phyloP scores from a whole-genome alignment of 1,284 basidiomycete genomes.

The Coniferiporia sulphurascens region DNA sequence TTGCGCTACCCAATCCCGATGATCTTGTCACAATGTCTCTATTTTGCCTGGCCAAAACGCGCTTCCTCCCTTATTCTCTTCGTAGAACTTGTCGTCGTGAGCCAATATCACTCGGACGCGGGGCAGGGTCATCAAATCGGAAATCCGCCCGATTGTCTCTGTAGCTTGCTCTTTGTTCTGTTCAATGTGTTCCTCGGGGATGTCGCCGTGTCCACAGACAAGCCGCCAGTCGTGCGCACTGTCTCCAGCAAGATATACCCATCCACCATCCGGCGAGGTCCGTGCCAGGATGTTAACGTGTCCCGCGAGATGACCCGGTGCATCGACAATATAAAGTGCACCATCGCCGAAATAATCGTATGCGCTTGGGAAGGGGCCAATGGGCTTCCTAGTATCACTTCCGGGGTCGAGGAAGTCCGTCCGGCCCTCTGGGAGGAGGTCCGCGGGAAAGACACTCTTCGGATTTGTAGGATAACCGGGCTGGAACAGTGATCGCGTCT shows the following conservation, averaged over 20 bases:
- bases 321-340: constrained; percentile 50
- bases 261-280: constrained; percentile 49
- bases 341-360: constrained; percentile 55
- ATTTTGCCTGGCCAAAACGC: constrained; percentile 40
- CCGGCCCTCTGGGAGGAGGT: constrained; percentile 39
- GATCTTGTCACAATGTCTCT: background rate
- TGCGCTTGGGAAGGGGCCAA: constrained; percentile 49
- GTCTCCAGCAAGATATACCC: constrained; percentile 55
- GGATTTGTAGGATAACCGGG: constrained; percentile 40
- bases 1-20: background rate
- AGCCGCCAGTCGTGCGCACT: constrained; percentile 51
- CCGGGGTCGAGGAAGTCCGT: constrained; percentile 34
- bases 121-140: constrained; percentile 33
- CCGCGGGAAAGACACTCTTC: constrained; percentile 29
- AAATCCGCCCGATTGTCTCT: constrained; percentile 38
- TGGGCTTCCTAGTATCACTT: constrained; percentile 26
- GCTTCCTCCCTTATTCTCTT: constrained; percentile 35
- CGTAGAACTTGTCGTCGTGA: constrained; percentile 50
- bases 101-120: constrained; percentile 45
- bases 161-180: constrained; percentile 37
- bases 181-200: constrained; percentile 41
- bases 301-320: constrained; percentile 49
- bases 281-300: constrained; percentile 52
- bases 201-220: constrained; percentile 39
- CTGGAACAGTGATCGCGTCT: constrained; percentile 30